phyloP scores from a whole-genome alignment of 2,329 filamentous ascomycete genomes.

The Orbilia ellipsospora region DNA sequence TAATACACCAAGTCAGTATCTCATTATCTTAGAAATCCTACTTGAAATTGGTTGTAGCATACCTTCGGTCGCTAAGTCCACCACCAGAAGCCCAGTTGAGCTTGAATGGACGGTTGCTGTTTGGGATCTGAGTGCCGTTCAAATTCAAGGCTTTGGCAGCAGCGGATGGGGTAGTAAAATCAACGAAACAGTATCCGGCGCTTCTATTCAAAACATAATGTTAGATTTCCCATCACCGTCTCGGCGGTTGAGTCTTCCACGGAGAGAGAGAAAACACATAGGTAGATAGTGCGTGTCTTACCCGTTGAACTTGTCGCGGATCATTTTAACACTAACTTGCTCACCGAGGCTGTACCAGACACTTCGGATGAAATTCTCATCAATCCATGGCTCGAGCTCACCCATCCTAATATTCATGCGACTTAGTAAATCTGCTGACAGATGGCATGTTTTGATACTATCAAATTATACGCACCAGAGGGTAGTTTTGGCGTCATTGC shows the following conservation, averaged over 20 bases:
- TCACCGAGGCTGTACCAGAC: conserved; percentile 94
- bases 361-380: conserved; percentile 97
- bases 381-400: conserved; percentile 98
- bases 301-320: conserved; percentile 98
- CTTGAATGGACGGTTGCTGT: conserved; percentile 95
- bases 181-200: conserved; percentile 98
- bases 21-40: neutral
- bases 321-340: conserved; percentile 98
- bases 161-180: conserved; percentile 83
- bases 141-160: conserved; percentile 90
- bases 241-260: conserved; percentile 13
- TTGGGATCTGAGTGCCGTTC: conserved; percentile 89
- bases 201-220: conserved; percentile 71
- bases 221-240: conserved; percentile 58
- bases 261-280: neutral
- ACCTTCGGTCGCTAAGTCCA: conserved; percentile 92
- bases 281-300: conserved; percentile 65
- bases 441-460: no score
- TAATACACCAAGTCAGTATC: conserved; percentile 56
- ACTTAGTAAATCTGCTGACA: no score
- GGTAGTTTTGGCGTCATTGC: conserved; percentile 59
- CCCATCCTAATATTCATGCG: conserved; percentile 79
- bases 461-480: conserved; percentile 57
- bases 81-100: conserved; percentile 99
- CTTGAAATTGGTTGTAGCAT: conserved; percentile 60